Conservation (phyloP, 1,284 basidiomycete species). For the Cutaneotrichosporon sp. region DNA sequence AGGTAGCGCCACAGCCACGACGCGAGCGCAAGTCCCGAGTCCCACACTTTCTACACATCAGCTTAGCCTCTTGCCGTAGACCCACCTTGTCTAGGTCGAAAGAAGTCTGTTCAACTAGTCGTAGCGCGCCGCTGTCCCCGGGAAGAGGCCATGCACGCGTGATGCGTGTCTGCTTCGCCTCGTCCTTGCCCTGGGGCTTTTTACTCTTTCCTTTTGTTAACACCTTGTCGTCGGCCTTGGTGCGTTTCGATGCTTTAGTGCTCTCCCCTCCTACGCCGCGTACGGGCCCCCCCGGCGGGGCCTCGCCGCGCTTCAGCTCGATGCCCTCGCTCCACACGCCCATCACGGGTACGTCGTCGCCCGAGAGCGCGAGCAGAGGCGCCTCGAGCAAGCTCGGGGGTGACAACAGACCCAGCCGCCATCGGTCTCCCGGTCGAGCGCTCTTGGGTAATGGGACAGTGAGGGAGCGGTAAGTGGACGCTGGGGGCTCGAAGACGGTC, state of each 20-base stretch:
- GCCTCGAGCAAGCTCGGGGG: neutral
- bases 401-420: slow-evolving; percentile 59
- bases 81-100: slow-evolving; percentile 83
- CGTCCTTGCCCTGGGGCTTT: slow-evolving; percentile 28
- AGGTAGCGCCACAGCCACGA: slow-evolving; percentile 58
- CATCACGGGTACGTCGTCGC: slow-evolving; percentile 18
- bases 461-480: slow-evolving; percentile 66
- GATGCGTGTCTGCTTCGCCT: slow-evolving; percentile 65
- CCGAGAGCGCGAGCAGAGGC: slow-evolving; percentile 1
- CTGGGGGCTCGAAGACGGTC: slow-evolving; percentile 60
- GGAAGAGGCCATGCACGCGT: slow-evolving; percentile 56
- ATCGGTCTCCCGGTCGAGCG: slow-evolving; percentile 55
- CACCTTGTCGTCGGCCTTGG: slow-evolving; percentile 9
- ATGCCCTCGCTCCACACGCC: slow-evolving; percentile 46
- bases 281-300: neutral
- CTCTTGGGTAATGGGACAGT: slow-evolving; percentile 58
- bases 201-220: slow-evolving; percentile 13
- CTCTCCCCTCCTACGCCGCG: slow-evolving; percentile 4
- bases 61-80: neutral
- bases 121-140: slow-evolving; percentile 43
- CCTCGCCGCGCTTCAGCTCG: slow-evolving; percentile 17
- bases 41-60: slow-evolving; percentile 77
- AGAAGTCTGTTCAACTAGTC: slow-evolving; percentile 68
- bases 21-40: slow-evolving; percentile 74
- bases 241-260: slow-evolving; percentile 5